These are phyloP conservation scores for Zygosaccharomyces sapae DNA, from an alignment of 1,139 yeast species.

Conservation along the genomic window DNA sequence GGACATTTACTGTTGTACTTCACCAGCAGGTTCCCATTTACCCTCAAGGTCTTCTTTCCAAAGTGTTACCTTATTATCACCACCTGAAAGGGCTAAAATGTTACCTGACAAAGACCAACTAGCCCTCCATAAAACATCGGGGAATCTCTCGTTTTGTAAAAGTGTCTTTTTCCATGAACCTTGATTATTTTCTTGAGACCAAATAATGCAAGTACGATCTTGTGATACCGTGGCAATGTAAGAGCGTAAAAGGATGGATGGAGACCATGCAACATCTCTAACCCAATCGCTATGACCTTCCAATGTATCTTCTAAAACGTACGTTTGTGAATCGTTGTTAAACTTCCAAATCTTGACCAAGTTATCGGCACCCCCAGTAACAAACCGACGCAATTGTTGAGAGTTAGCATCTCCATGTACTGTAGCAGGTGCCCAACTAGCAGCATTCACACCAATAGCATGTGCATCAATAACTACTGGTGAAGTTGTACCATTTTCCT, in stretches of 20 bases:
- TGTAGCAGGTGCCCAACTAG: constrained; percentile 84
- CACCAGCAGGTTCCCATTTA: constrained; percentile 95
- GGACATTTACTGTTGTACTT: constrained; percentile 63
- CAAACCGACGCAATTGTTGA: constrained; percentile 59
- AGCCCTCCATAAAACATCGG: constrained; percentile 98
- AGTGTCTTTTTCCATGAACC: constrained; percentile 78
- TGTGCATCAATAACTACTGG: constrained; percentile 60
- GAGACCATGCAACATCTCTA: constrained; percentile 97
- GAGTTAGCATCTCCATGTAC: constrained; percentile 35
- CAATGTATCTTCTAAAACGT: constrained; percentile 68
- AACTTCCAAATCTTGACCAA: constrained; percentile 86
- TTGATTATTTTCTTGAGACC: constrained; percentile 71
- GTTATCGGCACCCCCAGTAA: constrained; percentile 94
- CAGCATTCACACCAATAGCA: constrained; percentile 89
- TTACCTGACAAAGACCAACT: constrained; percentile 97
- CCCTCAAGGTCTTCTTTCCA: constrained; percentile 96
- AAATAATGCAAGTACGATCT: constrained; percentile 88
- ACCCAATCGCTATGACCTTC: constrained; percentile 98
- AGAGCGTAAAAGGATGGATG: constrained; percentile 77
- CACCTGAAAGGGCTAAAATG: constrained; percentile 91
- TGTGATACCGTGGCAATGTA: constrained; percentile 98
- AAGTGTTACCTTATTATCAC: constrained; percentile 90
- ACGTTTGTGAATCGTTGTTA: constrained; percentile 53
- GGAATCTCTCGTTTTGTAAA: constrained; percentile 76
- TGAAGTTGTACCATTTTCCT: constrained; percentile 82